These are phyloP conservation scores for Pythium phragmitis DNA, from an alignment of 352 stramenopile genomes.

Conservation along the genomic window DNA sequence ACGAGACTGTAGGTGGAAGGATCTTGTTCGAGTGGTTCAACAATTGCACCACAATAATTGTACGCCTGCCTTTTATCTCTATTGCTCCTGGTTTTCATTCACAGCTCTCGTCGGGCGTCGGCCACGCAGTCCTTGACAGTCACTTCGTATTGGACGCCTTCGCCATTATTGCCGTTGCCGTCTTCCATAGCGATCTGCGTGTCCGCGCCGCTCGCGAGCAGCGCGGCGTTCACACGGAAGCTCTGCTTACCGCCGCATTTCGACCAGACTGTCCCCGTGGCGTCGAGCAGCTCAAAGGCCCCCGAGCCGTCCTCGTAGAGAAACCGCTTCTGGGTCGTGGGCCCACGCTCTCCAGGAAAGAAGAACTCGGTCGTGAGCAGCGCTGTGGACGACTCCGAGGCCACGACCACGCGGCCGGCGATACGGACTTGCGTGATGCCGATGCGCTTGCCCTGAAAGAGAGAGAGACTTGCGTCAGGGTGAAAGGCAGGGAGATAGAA, in stretches of 20 bases:
- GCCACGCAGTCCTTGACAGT: constrained; percentile 21
- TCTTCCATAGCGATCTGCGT: constrained; percentile 18
- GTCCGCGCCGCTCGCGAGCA: constrained; percentile 26
- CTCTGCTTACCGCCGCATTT: constrained; percentile 19
- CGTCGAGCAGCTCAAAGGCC: constrained; percentile 19
- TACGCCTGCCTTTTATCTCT: not conserved
- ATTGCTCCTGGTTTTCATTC: not conserved
- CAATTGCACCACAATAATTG: not conserved
- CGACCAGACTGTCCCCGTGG: constrained; percentile 28
- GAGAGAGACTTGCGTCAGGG: not conserved
- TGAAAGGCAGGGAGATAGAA: not conserved
- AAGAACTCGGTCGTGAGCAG: constrained; percentile 29
- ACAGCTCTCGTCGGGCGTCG: constrained; percentile 19
- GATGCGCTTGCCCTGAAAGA: constrained; percentile 23
- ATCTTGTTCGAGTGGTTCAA: not conserved
- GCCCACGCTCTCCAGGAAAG: constrained; percentile 18
- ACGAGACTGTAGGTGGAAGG: constrained; percentile 14
- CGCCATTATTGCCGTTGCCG: constrained; percentile 1
- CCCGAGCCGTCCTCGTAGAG: not conserved
- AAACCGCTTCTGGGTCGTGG: constrained; percentile 25
- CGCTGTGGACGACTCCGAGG: constrained; percentile 2
- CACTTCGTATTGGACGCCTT: constrained; percentile 23
- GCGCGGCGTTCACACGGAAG: constrained; percentile 33
- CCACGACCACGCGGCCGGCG: constrained; percentile 23
- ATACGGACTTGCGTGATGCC: constrained; percentile 29